phyloP scores from a whole-genome alignment of 805 yeast genomes.

The Yarrowia deformans region DNA sequence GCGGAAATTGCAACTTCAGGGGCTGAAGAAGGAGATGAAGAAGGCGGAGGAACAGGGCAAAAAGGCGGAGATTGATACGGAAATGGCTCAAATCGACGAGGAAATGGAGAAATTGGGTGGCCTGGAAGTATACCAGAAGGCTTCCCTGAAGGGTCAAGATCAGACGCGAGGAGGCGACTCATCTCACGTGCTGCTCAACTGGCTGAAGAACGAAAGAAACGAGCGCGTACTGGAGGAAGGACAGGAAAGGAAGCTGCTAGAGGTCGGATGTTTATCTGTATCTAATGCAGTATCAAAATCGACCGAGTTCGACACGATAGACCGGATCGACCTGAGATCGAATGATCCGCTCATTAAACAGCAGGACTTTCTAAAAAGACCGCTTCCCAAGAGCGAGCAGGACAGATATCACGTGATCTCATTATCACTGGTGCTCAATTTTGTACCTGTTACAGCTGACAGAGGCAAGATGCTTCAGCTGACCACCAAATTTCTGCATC shows the following conservation, averaged over 20 bases:
- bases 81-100: constrained; percentile 62
- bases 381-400: constrained; percentile 57
- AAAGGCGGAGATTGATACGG: constrained; percentile 5
- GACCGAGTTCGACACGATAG: constrained; percentile 59
- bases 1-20: constrained; percentile 14
- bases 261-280: constrained; percentile 82
- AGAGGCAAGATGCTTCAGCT: constrained; percentile 81
- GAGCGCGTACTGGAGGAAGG: constrained; percentile 22
- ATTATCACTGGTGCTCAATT: constrained; percentile 86
- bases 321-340: constrained; percentile 79
- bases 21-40: constrained; percentile 21
- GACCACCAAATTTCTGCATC: constrained; percentile 62
- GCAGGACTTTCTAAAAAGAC: constrained; percentile 86
- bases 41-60: neutral
- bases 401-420: constrained; percentile 69
- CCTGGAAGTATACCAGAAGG: constrained; percentile 76
- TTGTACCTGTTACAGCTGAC: constrained; percentile 72
- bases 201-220: constrained; percentile 58
- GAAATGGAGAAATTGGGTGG: constrained; percentile 78
- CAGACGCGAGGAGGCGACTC: constrained; percentile 88
- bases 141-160: constrained; percentile 86
- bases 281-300: constrained; percentile 70
- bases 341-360: constrained; percentile 73
- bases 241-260: constrained; percentile 59
- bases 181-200: constrained; percentile 76